phyloP scores from a whole-genome alignment of 768 basidiomycete species.

The Russula sp. region DNA sequence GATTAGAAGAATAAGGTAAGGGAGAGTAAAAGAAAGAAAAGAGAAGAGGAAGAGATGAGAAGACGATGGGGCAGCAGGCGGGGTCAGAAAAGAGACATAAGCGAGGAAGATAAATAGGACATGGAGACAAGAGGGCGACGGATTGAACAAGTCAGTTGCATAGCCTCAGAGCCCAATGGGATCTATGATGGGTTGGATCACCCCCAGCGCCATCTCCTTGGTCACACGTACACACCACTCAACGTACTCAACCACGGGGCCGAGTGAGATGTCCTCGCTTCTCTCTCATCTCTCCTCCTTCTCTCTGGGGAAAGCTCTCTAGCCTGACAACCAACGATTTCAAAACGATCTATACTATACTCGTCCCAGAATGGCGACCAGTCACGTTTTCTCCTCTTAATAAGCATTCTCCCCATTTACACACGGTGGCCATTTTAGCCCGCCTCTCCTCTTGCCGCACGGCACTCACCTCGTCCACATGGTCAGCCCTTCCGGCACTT shows the following conservation, averaged over 20 bases:
- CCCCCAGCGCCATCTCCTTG: neutral
- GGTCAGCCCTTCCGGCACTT: neutral
- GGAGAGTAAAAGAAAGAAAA: conserved; percentile 13
- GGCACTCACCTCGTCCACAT: conserved; percentile 3
- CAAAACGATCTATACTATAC: neutral
- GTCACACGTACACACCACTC: neutral
- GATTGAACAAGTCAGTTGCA: conserved; percentile 8
- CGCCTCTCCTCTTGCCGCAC: conserved; percentile 5
- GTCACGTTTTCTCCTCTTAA: neutral
- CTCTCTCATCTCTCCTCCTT: neutral
- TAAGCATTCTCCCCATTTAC: conserved; percentile 1
- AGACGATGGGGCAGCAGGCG: conserved; percentile 13
- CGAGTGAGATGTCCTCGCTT: neutral
- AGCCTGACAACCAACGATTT: neutral
- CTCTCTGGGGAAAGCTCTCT: neutral
- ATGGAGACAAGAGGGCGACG: conserved; percentile 7
- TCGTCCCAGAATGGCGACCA: neutral
- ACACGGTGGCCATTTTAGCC: conserved; percentile 10
- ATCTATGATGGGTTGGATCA: conserved; percentile 14
- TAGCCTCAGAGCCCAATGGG: conserved; percentile 2
- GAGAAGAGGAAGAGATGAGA: conserved; percentile 8
- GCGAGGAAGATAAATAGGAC: conserved; percentile 21
- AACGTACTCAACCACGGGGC: neutral
- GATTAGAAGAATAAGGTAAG: conserved; percentile 19
- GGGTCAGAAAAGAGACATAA: conserved; percentile 17